Base-by-base conservation (phyloP, 2,329 filamentous ascomycete species). In the Aspergillus sp. region DNA sequence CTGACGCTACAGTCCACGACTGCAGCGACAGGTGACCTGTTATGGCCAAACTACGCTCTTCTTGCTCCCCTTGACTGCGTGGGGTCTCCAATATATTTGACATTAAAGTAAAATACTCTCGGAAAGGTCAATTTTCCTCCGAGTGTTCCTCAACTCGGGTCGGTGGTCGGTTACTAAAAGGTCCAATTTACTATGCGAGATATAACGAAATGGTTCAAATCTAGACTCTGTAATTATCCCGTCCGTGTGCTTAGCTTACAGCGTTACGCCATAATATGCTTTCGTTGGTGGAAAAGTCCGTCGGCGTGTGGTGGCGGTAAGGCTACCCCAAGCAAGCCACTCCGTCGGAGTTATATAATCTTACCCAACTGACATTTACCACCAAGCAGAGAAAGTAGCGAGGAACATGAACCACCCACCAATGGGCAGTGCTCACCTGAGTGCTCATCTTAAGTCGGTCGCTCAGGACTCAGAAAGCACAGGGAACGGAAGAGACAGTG, bases 1-100 rank as follows among this genome's bases (percentile, higher is more conserved):
- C 43, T 45, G 43, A 44, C 42, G 20, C 42, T 44, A 44, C 17
- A 23, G 42, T 44, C 42, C 19, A 44, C 19, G 23, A 45, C 23
- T 17, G 43, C 43, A 45, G 43, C 43, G 43, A 45, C 43, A 45
- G 23, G 23, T 32, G 23, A 45, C 21, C 43, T 16, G 23, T 45
- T 45, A 16, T 19, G 43, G 43, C 43, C 43, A 45, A 29, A 31
- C 43, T 31, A 45, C 17, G 31, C 43, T 45, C 43, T 45, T 25
- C 21, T 45, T 29, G 23, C 21, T 45, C 43, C 43, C 43, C 23
- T 45, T 45, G 23, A 45, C 43, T 45, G 19, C 43, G 43, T 34
- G 32, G 32, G 32, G 32, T 34, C 32, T 34, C n/a, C 32, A 34
- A 34, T 34, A 34, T 34, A 34, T n/a, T 34, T 34, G 32, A 34